Conservation (phyloP, 2,329 filamentous ascomycete genomes). For the Corniculantispora saksenae region DNA sequence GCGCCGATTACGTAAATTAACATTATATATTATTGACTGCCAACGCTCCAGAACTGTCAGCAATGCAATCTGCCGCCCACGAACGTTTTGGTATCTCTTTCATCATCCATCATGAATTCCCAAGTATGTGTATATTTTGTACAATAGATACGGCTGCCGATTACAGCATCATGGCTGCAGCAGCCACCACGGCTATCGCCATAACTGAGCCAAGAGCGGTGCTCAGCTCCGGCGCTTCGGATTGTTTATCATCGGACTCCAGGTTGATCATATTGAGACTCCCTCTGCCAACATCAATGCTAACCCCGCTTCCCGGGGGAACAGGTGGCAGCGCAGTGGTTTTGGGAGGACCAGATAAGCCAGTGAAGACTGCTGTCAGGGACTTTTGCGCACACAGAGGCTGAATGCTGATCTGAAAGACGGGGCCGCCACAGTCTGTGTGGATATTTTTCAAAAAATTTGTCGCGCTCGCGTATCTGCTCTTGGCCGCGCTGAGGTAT, state of each 20-base stretch:
- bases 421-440: slow-evolving; percentile 8
- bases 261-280: slow-evolving; percentile 8
- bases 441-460: slow-evolving; percentile 1
- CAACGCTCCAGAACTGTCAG: background rate
- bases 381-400: background rate
- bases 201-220: background rate
- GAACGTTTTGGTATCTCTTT: background rate
- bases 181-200: background rate
- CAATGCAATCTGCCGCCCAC: background rate
- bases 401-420: slow-evolving; percentile 11
- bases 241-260: background rate
- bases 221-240: background rate
- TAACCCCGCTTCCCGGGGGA: background rate
- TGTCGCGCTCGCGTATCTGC: slow-evolving; percentile 4
- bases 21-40: background rate
- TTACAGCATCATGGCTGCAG: slow-evolving; percentile 1
- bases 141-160: background rate
- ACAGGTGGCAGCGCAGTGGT: background rate
- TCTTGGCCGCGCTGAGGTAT: background rate
- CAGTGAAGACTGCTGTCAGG: slow-evolving; percentile 12
- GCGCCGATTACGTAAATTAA: background rate
- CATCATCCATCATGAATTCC: background rate
- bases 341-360: background rate
- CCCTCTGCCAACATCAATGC: slow-evolving; percentile 6
- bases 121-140: background rate